Conservation (phyloP, 495 filamentous ascomycete species). For the Penicillium fimorum region DNA sequence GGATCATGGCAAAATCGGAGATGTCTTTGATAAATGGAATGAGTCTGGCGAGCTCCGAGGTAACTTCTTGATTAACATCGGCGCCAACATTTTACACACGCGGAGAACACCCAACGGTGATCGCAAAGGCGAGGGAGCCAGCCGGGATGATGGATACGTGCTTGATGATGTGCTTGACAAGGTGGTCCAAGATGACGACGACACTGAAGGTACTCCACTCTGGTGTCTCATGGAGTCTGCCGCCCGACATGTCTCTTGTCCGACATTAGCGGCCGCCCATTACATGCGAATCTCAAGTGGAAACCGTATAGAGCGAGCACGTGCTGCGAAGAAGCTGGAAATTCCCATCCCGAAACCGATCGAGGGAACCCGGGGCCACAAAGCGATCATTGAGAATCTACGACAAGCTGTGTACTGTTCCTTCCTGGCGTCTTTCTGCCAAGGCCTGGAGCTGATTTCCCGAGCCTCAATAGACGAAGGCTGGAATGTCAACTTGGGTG, state of each 20-base stretch:
- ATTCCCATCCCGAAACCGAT: constrained; percentile 44
- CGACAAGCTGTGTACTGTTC: constrained; percentile 59
- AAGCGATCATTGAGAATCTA: constrained; percentile 57
- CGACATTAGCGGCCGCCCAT: constrained; percentile 63
- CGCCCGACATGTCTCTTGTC: constrained; percentile 59
- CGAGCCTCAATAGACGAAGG: constrained; percentile 57
- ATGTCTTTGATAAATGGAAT: constrained; percentile 62
- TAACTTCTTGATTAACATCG: constrained; percentile 65
- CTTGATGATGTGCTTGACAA: constrained; percentile 70
- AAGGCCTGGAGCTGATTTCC: constrained; percentile 67
- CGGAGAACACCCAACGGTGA: constrained; percentile 44
- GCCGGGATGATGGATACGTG: constrained; percentile 43
- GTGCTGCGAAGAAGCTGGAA: constrained; percentile 44
- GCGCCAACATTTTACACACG: constrained; percentile 57
- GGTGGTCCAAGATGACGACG: constrained; percentile 69
- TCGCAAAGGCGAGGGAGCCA: constrained; percentile 38
- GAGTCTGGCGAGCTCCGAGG: constrained; percentile 54
- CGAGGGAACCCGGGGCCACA: constrained; percentile 41
- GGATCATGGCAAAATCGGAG: constrained; percentile 59
- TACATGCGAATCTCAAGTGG: constrained; percentile 65
- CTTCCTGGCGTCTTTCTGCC: constrained; percentile 62
- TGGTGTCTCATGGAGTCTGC: constrained; percentile 65
- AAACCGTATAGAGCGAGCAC: constrained; percentile 55
- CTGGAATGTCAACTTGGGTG: constrained; percentile 61
- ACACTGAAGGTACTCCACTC: constrained; percentile 66